Percentiles rank a stretch among this genome's conserved stretches.
These are phyloP conservation scores for Kockiozyma suomiensis DNA, from an alignment of 805 yeast species.

Conservation along the genomic window DNA sequence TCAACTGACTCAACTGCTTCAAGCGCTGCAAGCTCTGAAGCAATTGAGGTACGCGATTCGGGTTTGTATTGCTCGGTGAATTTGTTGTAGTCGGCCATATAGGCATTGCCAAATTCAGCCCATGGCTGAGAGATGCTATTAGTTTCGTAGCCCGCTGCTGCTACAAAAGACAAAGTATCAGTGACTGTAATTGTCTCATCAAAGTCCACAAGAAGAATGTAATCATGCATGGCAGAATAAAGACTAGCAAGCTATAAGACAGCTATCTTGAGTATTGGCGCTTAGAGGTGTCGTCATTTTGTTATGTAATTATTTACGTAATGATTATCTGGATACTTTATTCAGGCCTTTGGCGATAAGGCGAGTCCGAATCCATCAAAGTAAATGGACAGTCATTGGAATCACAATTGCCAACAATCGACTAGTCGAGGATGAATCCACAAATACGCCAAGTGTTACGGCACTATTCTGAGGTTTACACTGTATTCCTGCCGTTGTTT, in stretches of 20 bases:
- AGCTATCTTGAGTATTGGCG: too few species aligned
- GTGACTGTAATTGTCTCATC: slow-evolving; percentile 35
- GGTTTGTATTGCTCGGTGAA: neutral
- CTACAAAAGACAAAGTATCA: slow-evolving; percentile 33
- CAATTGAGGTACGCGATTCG: slow-evolving; percentile 1
- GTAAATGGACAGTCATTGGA: neutral
- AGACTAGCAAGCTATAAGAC: neutral
- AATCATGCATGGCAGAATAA: neutral
- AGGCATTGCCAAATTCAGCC: slow-evolving; percentile 23
- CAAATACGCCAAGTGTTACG: slow-evolving; percentile 18
- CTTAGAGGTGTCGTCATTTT: neutral
- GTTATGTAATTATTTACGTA: neutral
- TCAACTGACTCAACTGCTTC: slow-evolving; percentile 23
- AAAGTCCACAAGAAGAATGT: slow-evolving; percentile 31
- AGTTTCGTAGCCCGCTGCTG: slow-evolving; percentile 31
- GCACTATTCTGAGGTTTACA: slow-evolving; percentile 32
- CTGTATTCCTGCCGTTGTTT: slow-evolving; percentile 31
- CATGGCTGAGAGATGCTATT: slow-evolving; percentile 13
- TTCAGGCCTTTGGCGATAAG: neutral
- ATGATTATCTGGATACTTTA: neutral
- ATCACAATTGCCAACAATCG: too few species aligned
- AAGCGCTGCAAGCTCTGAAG: slow-evolving; percentile 15
- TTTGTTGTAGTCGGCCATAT: slow-evolving; percentile 26
- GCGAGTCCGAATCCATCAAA: neutral
- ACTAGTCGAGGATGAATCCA: neutral